Evolutionary conservation across 768 basidiomycete species (phyloP), one percentile per base, ranked within the genome.

Genomic region (Lactarius hatsudake): DNA sequence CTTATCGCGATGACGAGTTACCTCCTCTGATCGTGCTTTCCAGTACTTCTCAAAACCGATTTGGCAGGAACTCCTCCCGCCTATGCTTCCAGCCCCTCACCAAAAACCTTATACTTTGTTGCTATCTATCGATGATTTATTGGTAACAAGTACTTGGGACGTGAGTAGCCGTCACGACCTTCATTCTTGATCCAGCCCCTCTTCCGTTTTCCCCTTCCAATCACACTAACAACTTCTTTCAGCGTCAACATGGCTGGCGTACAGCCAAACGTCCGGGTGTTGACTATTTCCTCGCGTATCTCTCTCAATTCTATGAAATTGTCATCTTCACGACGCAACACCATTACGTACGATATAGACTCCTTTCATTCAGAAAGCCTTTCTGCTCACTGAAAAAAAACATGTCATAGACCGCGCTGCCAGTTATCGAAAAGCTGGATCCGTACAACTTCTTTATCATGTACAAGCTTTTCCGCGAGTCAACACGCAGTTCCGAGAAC

Each of bases 231-330:
- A 10, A 42, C 13, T 7, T 45, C 20, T 40, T 53, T 40, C 67
- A 97, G 94, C 87, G 96, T 63, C 86, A 93, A 79, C 83, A 93
- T 73, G 97, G 97, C 61, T 99, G 97, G 96, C 83, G 94, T 71
- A 98, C 96, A 3, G 96, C 96, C 6, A 99, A 98, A 79, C 87
- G 97, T 40, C 96, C 97, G 1, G 97, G 97, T 5, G 92, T 95
- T 18, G 97, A 99, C 75, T 98, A 99, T 79, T 99, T 99, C 85
- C 82, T 99, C 40, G 96, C 87, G 32, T 99, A 99, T 76, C 86
- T 99, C 58, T 93, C 94, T 0, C 96, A 98, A 74, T 99, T 98
- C 80, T 99, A 94, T 76, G 97, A 99, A 81, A 86, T 98, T 65
- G 96, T 98, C 40, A 82, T 99, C 62, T 99, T 98, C 80, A 98